Conservation (phyloP, 73 alveolate species). For the Effrenium voratum region DNA sequence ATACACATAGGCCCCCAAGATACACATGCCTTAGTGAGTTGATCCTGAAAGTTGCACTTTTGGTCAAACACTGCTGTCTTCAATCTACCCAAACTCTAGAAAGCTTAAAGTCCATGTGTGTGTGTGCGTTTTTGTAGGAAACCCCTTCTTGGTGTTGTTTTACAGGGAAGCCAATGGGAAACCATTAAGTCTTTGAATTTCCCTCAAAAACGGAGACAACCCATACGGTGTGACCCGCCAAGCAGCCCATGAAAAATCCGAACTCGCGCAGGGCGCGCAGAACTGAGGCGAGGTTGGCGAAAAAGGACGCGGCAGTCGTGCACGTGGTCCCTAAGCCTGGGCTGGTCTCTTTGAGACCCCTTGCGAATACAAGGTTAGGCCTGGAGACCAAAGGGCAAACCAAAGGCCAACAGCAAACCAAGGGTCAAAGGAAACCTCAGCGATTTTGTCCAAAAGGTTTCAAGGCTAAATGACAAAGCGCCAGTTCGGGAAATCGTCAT, state of each 20-base stretch:
- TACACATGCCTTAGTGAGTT: not conserved
- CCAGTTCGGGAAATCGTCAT: no score
- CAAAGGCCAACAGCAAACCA: no score
- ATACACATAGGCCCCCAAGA: constrained; percentile 33
- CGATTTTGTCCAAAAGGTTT: no score
- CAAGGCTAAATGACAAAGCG: no score
- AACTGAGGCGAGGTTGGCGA: constrained; percentile 90
- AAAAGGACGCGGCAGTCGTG: constrained; percentile 66
- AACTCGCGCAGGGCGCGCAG: constrained; percentile 74
- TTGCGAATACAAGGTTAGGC: no score
- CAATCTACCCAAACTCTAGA: not conserved
- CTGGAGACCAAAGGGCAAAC: no score
- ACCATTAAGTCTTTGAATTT: no score
- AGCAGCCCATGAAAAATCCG: constrained; percentile 90
- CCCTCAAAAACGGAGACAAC: no score
- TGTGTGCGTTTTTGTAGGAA: not conserved
- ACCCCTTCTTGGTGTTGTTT: no score
- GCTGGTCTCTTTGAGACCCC: no score
- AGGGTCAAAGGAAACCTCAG: no score
- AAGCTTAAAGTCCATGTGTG: not conserved
- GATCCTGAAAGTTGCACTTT: not conserved
- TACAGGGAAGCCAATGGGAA: no score
- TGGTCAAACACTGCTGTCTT: not conserved
- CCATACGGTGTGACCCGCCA: not conserved
- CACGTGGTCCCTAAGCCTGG: constrained; percentile 51